These are phyloP conservation scores for Porodaedalea pini DNA, from an alignment of 1,284 basidiomycete species.

Conservation along the genomic window DNA sequence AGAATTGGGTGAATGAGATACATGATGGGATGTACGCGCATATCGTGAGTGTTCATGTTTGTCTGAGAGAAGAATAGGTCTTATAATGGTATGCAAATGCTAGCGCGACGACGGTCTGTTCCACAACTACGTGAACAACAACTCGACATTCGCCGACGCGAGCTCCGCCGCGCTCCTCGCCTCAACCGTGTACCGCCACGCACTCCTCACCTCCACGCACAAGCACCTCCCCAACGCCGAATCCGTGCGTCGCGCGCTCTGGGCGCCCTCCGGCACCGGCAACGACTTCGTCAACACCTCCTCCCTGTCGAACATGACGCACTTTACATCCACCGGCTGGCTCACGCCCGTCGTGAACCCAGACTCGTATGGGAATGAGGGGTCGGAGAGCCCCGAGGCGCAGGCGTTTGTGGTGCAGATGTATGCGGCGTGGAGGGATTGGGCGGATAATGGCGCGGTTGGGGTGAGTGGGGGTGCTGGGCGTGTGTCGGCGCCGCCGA, in stretches of 20 bases:
- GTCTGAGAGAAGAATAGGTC: too few relatives aligned
- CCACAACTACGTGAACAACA: constrained; percentile 71
- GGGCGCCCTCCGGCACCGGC: constrained; percentile 27
- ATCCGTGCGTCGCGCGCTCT: constrained; percentile 48
- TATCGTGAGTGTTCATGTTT: constrained; percentile 28
- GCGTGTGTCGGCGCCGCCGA: too few relatives aligned
- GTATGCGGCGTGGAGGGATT: constrained; percentile 70
- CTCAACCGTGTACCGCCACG: constrained; percentile 69
- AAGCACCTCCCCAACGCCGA: constrained; percentile 58
- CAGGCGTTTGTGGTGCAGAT: constrained; percentile 74
- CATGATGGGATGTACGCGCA: constrained; percentile 64
- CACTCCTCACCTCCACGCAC: constrained; percentile 48
- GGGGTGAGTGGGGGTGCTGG: constrained; percentile 39
- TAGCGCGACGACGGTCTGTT: constrained; percentile 45
- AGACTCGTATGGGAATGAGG: constrained; percentile 45
- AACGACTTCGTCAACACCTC: constrained; percentile 23
- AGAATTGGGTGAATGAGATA: constrained; percentile 69
- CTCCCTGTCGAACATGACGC: constrained; percentile 31
- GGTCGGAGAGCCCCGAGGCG: constrained; percentile 49
- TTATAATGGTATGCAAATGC: constrained; percentile 11
- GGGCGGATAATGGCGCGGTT: constrained; percentile 49
- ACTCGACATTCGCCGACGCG: constrained; percentile 67
- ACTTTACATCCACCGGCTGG: constrained; percentile 56
- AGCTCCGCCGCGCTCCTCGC: constrained; percentile 76
- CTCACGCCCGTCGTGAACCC: constrained; percentile 73